Base-by-base conservation (phyloP, 2,329 filamentous ascomycete species). In the Pseudofabraea citricarpa region DNA sequence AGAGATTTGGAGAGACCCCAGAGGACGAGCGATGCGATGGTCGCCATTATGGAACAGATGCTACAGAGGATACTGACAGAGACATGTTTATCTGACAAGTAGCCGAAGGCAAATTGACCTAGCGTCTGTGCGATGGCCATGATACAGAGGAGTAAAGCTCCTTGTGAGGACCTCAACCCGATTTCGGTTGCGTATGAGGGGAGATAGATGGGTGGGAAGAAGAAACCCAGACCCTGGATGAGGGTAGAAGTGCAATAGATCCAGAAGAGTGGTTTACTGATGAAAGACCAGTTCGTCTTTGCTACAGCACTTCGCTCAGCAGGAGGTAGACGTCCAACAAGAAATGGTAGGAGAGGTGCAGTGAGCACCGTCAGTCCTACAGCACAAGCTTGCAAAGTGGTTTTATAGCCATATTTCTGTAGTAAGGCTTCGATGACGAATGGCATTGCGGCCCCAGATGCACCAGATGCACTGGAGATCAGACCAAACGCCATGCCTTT, bases 401-500 rank as follows among this genome's bases (percentile, higher is more conserved):
- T 73, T 18, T 69, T 65, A 52, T 76, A 76, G 3, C 77, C 78
- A 40, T 73, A 72, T 7, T 57, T 56, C 23, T 65, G 61, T 7
- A 83, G 72, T 16, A 82, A 62, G 33, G 60, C 61, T 41, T 78
- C 68, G 23, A 82, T 63, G 4, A 81, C 53, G 33, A 81, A 67
- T 5, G 76, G 76, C 13, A 79, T 57, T 1, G 71, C 55, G 27
- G 75, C 68, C 26, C 75, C 76, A 0, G 69, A 70, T 4, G 75
- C 58, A 0, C 75, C 74, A 0, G 74, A 59, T 3, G 57, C 47
- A 5, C 46, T 52, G 10, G 51, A 43, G 13, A 85, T 77, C 41
- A 82, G 70, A 13, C 81, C 81, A 52, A 77, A 79, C 2, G 79
- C 79, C 24, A 83, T 61, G 1, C 78, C 77, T 40, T 79, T 78